Evolutionary conservation across 2,329 filamentous ascomycete genomes (phyloP).

Genomic region (Mollisiaceae sp.): DNA sequence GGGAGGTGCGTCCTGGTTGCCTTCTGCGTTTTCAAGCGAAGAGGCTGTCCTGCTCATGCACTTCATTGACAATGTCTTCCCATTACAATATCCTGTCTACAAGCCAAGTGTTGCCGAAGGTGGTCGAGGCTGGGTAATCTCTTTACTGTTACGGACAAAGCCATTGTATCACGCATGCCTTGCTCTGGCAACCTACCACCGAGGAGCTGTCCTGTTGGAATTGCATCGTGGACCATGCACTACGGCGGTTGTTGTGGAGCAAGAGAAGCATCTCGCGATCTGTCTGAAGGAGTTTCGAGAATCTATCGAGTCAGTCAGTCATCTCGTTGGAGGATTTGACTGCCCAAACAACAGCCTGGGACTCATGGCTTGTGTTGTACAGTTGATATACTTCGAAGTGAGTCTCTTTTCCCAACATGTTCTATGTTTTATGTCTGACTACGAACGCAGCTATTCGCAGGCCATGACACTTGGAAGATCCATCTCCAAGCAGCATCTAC

Average conservation of each 20-base stretch:
- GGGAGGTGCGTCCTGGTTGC: not conserved
- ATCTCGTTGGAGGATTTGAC: slow-evolving; percentile 17
- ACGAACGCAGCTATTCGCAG: slow-evolving; percentile 53
- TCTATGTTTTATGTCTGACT: slow-evolving; percentile 46
- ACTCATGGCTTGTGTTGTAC: slow-evolving; percentile 57
- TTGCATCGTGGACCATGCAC: slow-evolving; percentile 2
- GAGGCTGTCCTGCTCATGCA: slow-evolving; percentile 37
- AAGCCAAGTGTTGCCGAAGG: slow-evolving; percentile 58
- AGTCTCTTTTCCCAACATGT: slow-evolving; percentile 40
- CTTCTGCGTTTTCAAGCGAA: slow-evolving; percentile 1
- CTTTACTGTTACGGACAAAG: slow-evolving; percentile 60
- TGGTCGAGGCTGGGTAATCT: slow-evolving; percentile 65
- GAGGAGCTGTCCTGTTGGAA: slow-evolving; percentile 35
- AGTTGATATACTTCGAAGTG: slow-evolving; percentile 59
- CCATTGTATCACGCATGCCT: slow-evolving; percentile 62
- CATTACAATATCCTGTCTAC: slow-evolving; percentile 68
- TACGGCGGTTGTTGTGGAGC: slow-evolving; percentile 24
- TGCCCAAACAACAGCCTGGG: slow-evolving; percentile 36
- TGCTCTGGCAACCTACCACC: slow-evolving; percentile 57
- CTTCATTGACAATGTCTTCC: slow-evolving; percentile 67
- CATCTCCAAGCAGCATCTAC: slow-evolving; percentile 37
- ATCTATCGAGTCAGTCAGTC: slow-evolving; percentile 43
- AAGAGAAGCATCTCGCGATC: slow-evolving; percentile 40
- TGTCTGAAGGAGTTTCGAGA: slow-evolving; percentile 50
- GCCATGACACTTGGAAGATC: slow-evolving; percentile 34